Base-by-base conservation (phyloP, 2,329 filamentous ascomycete genomes). In the Xylariaceae sp. region DNA sequence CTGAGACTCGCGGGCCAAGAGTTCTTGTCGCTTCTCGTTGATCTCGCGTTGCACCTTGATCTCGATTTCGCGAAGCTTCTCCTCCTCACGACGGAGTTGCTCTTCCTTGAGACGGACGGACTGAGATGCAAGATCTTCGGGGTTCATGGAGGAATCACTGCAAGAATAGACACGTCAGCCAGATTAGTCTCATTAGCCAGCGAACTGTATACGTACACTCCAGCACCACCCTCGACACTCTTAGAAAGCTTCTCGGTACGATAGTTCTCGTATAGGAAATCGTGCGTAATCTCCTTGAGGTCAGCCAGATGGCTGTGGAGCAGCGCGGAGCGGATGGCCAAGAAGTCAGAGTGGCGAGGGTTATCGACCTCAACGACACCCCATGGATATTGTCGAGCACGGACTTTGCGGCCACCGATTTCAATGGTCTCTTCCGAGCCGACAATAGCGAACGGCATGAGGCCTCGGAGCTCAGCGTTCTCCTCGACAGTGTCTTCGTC, bases 191-290 rank as follows among this genome's bases (percentile, higher is more conserved):
- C 14, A n/a, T 35, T 35, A 41, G 41, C 41, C 18, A 9, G n/a
- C 5, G 17, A n/a, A 27, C 31, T 11, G 42, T 41, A 39, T 45
- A 90, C 90, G 63, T 88, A 96, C 90, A 84, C 83, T 82, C 84
- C 82, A 73, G 84, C 81, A 74, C 89, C 88, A 71, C 89, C 89
- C 68, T 96, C 91, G 62, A 99, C 94, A 70, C 90, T 96, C 89
- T 97, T 99, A 79, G 89, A 95, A 65, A 99, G 88, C 80, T 97
- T 97, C 88, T 99, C 94, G 67, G 94, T 99, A 90, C 94, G 90
- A 82, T 99, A 99, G 77, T 99, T 99, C 73, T 99, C 94, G 76
- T 99, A 99, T 58, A 99, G 78, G 86, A 99, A 99, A 74, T 99
- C 94, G 73, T 99, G 94, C 45, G 94, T 99, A 68, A 99, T 99